These are phyloP conservation scores for Penicillium manginii DNA, from an alignment of 495 filamentous ascomycete genomes.

Conservation along the genomic window DNA sequence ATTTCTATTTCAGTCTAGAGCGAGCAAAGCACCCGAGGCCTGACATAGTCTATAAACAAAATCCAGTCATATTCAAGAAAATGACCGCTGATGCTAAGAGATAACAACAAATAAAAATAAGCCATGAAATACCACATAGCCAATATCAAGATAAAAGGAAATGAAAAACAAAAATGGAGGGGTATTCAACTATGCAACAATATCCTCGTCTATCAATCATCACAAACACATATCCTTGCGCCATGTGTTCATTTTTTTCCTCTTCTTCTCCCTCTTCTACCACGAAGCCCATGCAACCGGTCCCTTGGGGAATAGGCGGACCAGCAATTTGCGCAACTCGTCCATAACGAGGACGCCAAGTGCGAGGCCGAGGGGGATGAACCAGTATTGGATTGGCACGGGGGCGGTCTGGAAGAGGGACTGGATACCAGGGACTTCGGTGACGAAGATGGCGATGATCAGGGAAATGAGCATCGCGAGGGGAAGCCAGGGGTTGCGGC, in stretches of 20 bases:
- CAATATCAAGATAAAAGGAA: too few relatives aligned
- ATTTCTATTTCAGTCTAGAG: neutral
- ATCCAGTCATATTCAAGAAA: neutral
- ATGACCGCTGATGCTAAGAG: neutral
- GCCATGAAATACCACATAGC: too few relatives aligned
- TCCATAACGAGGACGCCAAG: conserved; percentile 54
- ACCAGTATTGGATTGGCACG: conserved; percentile 55
- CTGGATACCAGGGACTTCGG: conserved; percentile 54
- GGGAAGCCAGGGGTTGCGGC: conserved; percentile 55
- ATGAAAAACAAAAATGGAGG: too few relatives aligned
- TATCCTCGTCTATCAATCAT: too few relatives aligned
- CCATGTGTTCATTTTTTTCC: too few relatives aligned
- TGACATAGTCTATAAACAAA: neutral
- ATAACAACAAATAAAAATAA: neutral
- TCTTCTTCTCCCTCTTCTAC: conserved; percentile 27
- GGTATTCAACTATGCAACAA: too few relatives aligned
- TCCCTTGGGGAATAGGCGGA: conserved; percentile 47
- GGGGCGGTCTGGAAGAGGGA: conserved; percentile 49
- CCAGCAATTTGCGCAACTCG: conserved; percentile 52
- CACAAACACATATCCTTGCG: too few relatives aligned
- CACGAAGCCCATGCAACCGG: conserved; percentile 48
- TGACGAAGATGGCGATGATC: conserved; percentile 55
- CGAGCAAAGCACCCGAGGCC: neutral
- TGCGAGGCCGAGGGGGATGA: conserved; percentile 53
- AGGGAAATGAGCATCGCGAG: conserved; percentile 46